Base-by-base conservation (phyloP, 2,329 filamentous ascomycete species). In the Hortaea sp. region DNA sequence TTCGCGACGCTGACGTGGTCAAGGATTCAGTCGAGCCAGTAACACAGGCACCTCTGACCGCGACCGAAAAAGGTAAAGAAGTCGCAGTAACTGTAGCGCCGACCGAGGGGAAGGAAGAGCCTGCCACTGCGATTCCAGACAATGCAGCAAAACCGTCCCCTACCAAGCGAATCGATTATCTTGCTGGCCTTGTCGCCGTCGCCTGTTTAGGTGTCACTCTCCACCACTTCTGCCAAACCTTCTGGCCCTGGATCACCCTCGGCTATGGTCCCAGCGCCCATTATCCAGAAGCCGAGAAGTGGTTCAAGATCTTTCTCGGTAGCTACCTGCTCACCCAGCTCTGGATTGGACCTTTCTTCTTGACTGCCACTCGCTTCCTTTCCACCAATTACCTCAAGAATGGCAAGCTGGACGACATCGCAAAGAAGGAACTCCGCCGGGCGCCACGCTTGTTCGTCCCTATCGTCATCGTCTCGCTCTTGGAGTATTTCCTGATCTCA, bases 331-430 rank as follows among this genome's bases (percentile, higher is more conserved):
- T 72, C 35, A 69, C 71, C 39, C 65, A 65, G 39, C 63, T 70
- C 49, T 72, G 68, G 66, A 65, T 73, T 9, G 69, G 69, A n/a
- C 66, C 69, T 29, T 72, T 73, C 57, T 67, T 73, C 54, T 67
- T 68, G 10, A 72, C 66, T 10, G 69, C 70, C 0, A 67, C 66
- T n/a, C 66, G 69, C 39, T 73, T 73, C 54, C 50, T 72, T 11
- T 60, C 64, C 10, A 56, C 61, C 1, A 63, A 62, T 29, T 73
- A 69, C 41, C 59, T 73, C 5, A 63, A 60, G 35, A 63, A 60
- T 5, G 69, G 68, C n/a, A 64, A 70, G 20, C 54, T 72, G 20
- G 54, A 63, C 20, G 61, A 63, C 20, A 60, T 73, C 31, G 68
- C 69, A 4, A 63, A 71, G 48, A 69, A 68, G 41, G 65, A 64